Evolutionary conservation across 805 yeast genomes (phyloP).

Genomic region (Saturnispora bothae): DNA sequence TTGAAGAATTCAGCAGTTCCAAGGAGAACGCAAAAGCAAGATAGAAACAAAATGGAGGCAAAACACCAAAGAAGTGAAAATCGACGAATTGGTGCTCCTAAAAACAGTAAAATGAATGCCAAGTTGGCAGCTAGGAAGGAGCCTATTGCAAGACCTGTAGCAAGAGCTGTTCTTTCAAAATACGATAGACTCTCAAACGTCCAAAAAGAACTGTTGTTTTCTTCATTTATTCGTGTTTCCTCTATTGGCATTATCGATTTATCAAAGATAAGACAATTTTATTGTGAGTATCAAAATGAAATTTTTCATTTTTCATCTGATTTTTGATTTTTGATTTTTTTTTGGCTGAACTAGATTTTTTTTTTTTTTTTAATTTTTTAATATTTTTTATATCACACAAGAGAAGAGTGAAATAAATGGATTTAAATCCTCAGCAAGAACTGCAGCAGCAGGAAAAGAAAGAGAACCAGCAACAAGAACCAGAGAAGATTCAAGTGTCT

Average conservation of each 20-base stretch:
- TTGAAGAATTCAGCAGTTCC: constrained; percentile 68
- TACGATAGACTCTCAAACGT: too few relatives aligned
- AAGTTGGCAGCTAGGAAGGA: constrained; percentile 62
- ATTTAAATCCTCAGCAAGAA: too few relatives aligned
- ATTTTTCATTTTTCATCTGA: neutral
- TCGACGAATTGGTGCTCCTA: constrained; percentile 68
- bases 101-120: constrained; percentile 68
- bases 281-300: neutral
- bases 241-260: too few relatives aligned
- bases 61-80: constrained; percentile 80
- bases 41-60: constrained; percentile 71
- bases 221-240: too few relatives aligned
- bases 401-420: too few relatives aligned
- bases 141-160: constrained; percentile 61
- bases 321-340: neutral
- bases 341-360: neutral
- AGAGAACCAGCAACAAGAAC: neutral
- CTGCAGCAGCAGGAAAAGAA: neutral
- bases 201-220: too few relatives aligned
- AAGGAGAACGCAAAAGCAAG: constrained; percentile 77
- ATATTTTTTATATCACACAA: neutral
- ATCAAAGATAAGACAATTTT: neutral
- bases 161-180: constrained; percentile 67
- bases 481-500: neutral
- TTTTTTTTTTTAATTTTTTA: neutral